A percentile compares a stretch with the other conserved stretches of the same genome.
Conservation (phyloP, 176 grass and related monocot genomes). For the Chloris gayana region DNA sequence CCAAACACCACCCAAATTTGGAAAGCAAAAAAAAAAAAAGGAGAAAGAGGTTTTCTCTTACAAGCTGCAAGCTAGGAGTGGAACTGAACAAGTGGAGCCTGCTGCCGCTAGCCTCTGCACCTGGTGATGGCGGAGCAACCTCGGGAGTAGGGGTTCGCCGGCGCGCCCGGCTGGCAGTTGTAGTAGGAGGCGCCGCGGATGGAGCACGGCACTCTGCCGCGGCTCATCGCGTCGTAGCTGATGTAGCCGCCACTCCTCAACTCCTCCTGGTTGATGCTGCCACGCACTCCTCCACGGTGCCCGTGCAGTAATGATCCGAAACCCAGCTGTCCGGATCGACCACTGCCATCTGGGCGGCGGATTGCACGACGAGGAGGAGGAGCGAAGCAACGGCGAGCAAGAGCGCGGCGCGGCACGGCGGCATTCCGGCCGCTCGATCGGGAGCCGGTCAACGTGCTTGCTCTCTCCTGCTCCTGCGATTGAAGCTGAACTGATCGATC, state of each 20-base stretch:
- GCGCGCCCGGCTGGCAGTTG: conserved; percentile 59
- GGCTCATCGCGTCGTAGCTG: conserved; percentile 54
- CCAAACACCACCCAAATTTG: background rate
- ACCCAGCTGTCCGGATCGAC: background rate
- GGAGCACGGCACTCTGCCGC: conserved; percentile 49
- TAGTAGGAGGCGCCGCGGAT: conserved; percentile 58
- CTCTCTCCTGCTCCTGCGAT: background rate
- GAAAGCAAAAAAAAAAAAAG: background rate
- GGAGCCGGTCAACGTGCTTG: background rate
- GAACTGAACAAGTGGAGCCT: background rate
- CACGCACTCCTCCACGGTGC: conserved; percentile 33
- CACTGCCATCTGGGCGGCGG: background rate
- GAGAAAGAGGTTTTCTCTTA: background rate
- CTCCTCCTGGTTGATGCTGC: conserved; percentile 18
- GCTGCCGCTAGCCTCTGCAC: conserved; percentile 46
- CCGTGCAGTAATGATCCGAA: background rate
- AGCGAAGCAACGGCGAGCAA: background rate
- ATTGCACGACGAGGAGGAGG: background rate
- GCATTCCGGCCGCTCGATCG: conserved; percentile 10
- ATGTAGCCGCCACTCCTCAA: conserved; percentile 32
- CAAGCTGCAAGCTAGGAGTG: background rate
- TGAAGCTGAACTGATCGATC: background rate
- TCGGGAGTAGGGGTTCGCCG: conserved; percentile 63
- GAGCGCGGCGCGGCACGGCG: background rate
- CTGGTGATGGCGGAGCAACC: conserved; percentile 63